Evolutionary conservation across 306 rosid species (phyloP).

Genomic region (Neltuma alba): DNA sequence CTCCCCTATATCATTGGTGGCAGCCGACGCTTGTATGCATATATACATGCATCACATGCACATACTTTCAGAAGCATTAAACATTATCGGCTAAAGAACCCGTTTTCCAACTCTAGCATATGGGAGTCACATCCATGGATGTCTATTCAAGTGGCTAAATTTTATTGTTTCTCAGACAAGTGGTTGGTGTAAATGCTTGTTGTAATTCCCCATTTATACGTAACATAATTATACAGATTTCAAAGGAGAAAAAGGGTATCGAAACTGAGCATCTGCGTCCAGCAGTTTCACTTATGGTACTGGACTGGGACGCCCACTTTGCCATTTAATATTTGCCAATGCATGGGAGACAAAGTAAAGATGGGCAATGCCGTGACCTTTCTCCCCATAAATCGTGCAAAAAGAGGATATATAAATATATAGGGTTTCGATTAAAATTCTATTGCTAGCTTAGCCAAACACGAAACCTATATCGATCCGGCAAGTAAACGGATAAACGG

Average conservation of each 20-base stretch:
- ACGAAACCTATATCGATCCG: slow-evolving; percentile 74
- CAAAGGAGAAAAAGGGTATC: slow-evolving; percentile 22
- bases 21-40: slow-evolving; percentile 39
- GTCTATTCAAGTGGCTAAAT: slow-evolving; percentile 56
- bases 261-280: slow-evolving; percentile 14
- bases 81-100: slow-evolving; percentile 40
- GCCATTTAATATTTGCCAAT: slow-evolving; percentile 35
- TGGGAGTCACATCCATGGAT: slow-evolving; percentile 61
- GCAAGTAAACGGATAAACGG: slow-evolving; percentile 77
- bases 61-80: slow-evolving; percentile 53
- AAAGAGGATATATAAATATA: background rate
- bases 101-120: slow-evolving; percentile 39
- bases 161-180: slow-evolving; percentile 54
- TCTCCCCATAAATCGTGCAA: slow-evolving; percentile 40
- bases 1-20: slow-evolving; percentile 47
- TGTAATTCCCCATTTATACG: slow-evolving; percentile 48
- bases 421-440: slow-evolving; percentile 31
- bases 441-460: slow-evolving; percentile 49
- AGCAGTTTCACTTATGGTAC: slow-evolving; percentile 24
- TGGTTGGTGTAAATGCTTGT: slow-evolving; percentile 54
- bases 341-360: slow-evolving; percentile 50
- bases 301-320: slow-evolving; percentile 25
- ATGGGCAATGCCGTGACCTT: slow-evolving; percentile 37
- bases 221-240: slow-evolving; percentile 26
- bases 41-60: slow-evolving; percentile 57